Conservation (phyloP, 352 stramenopile genomes). For the Pythium dissotocum region DNA sequence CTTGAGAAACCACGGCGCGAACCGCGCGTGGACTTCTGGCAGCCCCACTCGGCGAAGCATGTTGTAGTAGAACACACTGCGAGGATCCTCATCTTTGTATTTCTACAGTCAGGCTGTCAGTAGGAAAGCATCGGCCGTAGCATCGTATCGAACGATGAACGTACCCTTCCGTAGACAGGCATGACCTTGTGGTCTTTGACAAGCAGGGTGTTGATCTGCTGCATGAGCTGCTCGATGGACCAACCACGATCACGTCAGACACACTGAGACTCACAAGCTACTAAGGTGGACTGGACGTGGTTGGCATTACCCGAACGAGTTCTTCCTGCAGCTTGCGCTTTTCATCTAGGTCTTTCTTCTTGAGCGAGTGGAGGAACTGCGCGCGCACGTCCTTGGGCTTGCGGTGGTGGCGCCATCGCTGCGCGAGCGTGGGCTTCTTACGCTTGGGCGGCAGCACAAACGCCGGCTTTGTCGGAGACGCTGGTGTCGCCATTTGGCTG, state of each 20-base stretch:
- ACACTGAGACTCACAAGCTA: background rate
- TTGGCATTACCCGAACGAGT: conserved; percentile 40
- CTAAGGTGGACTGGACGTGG: too few relatives aligned
- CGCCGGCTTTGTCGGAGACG: background rate
- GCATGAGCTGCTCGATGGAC: conserved; percentile 44
- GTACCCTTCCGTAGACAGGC: conserved; percentile 50
- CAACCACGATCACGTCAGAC: background rate
- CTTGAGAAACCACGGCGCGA: conserved; percentile 80
- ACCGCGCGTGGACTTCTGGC: conserved; percentile 69
- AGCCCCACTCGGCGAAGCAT: conserved; percentile 75
- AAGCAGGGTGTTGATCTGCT: conserved; percentile 68
- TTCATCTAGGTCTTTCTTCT: conserved; percentile 40
- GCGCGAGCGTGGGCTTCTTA: conserved; percentile 18
- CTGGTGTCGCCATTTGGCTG: background rate
- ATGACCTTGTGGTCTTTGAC: conserved; percentile 59
- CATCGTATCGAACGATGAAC: background rate
- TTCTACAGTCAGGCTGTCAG: conserved; percentile 30
- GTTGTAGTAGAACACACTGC: conserved; percentile 72
- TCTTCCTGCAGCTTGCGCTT: conserved; percentile 38
- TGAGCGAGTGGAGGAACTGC: conserved; percentile 42
- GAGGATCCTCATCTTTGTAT: conserved; percentile 64
- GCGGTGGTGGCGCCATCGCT: conserved; percentile 24
- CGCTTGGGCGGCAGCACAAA: conserved; percentile 2
- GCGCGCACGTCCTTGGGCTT: conserved; percentile 44
- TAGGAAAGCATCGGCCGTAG: too few relatives aligned